These are phyloP conservation scores for Quercus cerris DNA, from an alignment of 306 rosid genomes.

Conservation along the genomic window DNA sequence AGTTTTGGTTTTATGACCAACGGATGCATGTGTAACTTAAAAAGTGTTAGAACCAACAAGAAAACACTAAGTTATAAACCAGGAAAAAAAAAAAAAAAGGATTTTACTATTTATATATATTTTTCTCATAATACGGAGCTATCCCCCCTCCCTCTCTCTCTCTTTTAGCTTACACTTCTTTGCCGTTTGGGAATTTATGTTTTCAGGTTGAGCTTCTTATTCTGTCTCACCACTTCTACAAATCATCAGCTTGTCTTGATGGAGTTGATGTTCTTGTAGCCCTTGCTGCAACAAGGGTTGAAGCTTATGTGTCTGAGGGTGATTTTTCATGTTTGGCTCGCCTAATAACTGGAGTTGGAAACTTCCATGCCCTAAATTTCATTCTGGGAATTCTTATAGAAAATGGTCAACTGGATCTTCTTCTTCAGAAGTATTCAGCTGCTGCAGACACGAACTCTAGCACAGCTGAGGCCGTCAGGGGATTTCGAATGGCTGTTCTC, in stretches of 20 bases:
- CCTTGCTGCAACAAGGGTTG: conserved; percentile 97
- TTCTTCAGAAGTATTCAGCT: conserved; percentile 93
- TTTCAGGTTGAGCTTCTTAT: conserved; percentile 97
- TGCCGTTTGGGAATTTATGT: conserved; percentile 17
- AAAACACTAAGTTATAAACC: neutral
- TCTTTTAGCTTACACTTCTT: conserved; percentile 20
- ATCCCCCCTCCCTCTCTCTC: neutral
- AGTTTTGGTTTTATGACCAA: neutral
- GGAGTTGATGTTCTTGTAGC: conserved; percentile 99
- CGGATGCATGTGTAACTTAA: neutral
- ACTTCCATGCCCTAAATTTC: conserved; percentile 84
- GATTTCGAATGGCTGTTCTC: conserved; percentile 96
- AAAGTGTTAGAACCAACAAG: neutral
- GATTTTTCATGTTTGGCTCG: conserved; percentile 97
- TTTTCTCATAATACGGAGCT: neutral
- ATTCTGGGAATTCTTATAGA: conserved; percentile 97
- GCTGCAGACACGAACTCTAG: conserved; percentile 75
- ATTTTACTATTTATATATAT: neutral
- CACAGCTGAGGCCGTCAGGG: conserved; percentile 88
- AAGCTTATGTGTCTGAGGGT: conserved; percentile 90
- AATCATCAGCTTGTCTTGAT: conserved; percentile 95
- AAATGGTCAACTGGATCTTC: conserved; percentile 94
- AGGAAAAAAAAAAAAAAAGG: neutral
- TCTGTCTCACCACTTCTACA: conserved; percentile 95
- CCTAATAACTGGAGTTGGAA: conserved; percentile 95